Evolutionary conservation across 768 basidiomycete genomes (phyloP).

Genomic region (Guyanaporus albipodus): DNA sequence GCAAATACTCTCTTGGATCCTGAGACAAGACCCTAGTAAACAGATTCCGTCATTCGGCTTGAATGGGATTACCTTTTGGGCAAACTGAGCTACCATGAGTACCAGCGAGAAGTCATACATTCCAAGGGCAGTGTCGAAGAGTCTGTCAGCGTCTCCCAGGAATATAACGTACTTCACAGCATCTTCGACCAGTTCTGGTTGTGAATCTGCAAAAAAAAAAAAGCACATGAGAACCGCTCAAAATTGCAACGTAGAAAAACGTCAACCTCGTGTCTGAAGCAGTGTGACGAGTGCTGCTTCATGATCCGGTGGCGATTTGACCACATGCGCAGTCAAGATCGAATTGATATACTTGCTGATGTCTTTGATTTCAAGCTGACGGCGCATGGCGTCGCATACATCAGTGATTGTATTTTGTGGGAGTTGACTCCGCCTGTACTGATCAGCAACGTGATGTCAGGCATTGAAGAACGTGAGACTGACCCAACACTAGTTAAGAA

Average conservation of each 20-base stretch:
- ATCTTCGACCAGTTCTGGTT: constrained; percentile 83
- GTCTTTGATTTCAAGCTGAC: constrained; percentile 66
- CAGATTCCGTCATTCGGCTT: constrained; percentile 1
- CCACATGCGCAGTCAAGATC: constrained; percentile 88
- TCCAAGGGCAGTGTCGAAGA: constrained; percentile 93
- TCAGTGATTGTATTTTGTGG: constrained; percentile 55
- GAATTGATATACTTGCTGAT: constrained; percentile 82
- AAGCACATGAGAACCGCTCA: not conserved
- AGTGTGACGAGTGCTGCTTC: constrained; percentile 78
- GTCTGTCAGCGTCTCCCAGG: constrained; percentile 84
- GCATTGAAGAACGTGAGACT: constrained; percentile 17
- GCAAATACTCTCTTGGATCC: constrained; percentile 98
- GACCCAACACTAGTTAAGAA: constrained; percentile 86
- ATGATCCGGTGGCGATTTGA: constrained; percentile 87
- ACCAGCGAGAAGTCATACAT: constrained; percentile 99
- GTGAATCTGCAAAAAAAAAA: constrained; percentile 26
- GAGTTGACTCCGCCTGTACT: constrained; percentile 54
- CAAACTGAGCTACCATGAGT: constrained; percentile 92
- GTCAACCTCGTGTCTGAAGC: constrained; percentile 70
- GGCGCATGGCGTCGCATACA: constrained; percentile 75
- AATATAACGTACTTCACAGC: constrained; percentile 99
- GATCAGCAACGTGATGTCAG: constrained; percentile 1
- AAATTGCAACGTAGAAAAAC: not conserved
- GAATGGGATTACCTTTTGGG: constrained; percentile 78
- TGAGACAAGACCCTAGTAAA: constrained; percentile 31